Conservation (phyloP, 768 basidiomycete species). For the Mrakia gelida region DNA sequence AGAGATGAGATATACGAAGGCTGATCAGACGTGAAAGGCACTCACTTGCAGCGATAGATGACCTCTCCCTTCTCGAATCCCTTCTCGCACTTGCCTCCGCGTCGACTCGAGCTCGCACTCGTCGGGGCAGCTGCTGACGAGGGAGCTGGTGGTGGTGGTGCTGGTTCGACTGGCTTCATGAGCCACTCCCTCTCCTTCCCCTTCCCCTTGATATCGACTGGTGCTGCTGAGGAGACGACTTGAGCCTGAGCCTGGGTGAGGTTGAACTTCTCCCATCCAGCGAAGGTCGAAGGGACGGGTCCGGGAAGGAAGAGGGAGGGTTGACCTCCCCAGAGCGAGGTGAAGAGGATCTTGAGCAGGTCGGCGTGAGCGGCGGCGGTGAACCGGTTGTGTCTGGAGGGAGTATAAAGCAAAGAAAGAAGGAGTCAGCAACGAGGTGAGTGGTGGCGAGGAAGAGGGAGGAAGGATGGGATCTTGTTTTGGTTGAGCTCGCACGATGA, state of each 20-base stretch:
- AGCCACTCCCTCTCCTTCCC: slow-evolving; percentile 22
- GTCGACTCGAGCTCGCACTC: background rate
- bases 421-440: background rate
- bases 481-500: background rate
- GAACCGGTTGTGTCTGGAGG: slow-evolving; percentile 7
- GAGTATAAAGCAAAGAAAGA: too few species aligned
- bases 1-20: background rate
- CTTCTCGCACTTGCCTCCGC: slow-evolving; percentile 55
- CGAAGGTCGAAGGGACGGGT: background rate
- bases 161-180: background rate
- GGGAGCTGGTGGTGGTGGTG: background rate
- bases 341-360: slow-evolving; percentile 17
- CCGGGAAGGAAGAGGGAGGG: slow-evolving; percentile 2
- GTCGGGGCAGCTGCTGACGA: background rate
- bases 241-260: slow-evolving; percentile 13
- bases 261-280: background rate
- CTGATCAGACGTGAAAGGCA: slow-evolving; percentile 31
- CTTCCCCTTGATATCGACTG: slow-evolving; percentile 19
- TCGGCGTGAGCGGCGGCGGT: slow-evolving; percentile 3
- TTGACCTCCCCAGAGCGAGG: slow-evolving; percentile 1
- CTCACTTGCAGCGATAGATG: slow-evolving; percentile 91
- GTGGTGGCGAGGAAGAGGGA: background rate
- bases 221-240: background rate
- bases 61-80: slow-evolving; percentile 88
- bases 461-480: background rate